Conservation (phyloP, 805 yeast species). For the Nakazawaea wyomingensis region DNA sequence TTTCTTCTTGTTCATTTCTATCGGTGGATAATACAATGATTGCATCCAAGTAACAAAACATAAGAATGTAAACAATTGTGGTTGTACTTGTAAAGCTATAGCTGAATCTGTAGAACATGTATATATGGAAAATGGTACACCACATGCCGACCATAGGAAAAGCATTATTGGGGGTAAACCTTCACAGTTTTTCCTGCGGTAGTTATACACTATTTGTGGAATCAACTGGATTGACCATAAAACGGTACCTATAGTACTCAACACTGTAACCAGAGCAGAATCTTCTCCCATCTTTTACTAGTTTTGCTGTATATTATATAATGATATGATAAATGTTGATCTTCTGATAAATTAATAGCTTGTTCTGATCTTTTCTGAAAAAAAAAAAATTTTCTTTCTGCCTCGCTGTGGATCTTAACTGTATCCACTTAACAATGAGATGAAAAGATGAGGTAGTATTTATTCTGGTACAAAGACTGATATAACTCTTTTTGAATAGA, state of each 20-base stretch:
- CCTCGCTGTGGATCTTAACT: no score
- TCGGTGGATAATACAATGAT: constrained; percentile 38
- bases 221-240: constrained; percentile 89
- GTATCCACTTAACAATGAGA: no score
- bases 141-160: constrained; percentile 76
- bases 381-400: no score
- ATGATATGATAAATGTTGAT: no score
- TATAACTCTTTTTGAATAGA: no score
- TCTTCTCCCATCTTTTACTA: constrained; percentile 3
- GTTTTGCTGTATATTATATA: not conserved
- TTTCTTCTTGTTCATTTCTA: constrained; percentile 5
- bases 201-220: constrained; percentile 68
- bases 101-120: constrained; percentile 67
- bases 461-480: no score
- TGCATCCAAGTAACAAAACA: constrained; percentile 67
- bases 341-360: no score
- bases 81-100: constrained; percentile 80
- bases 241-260: constrained; percentile 87
- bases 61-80: constrained; percentile 72
- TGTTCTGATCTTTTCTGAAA: no score
- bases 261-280: constrained; percentile 56
- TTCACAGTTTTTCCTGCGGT: constrained; percentile 69
- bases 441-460: no score
- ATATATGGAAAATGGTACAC: constrained; percentile 84
- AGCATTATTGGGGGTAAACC: constrained; percentile 91